Conservation (phyloP, 768 basidiomycete genomes). For the Hygrophorus russula region DNA sequence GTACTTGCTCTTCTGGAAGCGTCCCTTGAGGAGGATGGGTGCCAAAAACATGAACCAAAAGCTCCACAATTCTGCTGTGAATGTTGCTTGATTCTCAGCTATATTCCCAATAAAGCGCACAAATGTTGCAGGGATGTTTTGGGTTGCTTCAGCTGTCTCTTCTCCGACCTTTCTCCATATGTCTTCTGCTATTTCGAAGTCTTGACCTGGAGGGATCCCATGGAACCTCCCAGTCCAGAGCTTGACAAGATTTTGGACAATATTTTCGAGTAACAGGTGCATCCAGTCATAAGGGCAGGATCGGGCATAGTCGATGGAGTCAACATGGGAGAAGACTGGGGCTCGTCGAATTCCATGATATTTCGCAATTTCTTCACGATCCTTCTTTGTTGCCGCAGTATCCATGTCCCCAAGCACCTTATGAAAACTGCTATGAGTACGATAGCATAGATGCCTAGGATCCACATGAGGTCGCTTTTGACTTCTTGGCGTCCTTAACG, state of each 20-base stretch:
- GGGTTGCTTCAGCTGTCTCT: constrained; percentile 17
- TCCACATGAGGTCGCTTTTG: neutral
- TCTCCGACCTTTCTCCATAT: constrained; percentile 25
- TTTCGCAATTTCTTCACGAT: constrained; percentile 11
- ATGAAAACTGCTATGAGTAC: constrained; percentile 11
- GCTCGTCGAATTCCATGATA: constrained; percentile 18
- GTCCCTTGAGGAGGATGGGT: constrained; percentile 22
- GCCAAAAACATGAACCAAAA: constrained; percentile 28
- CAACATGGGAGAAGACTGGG: constrained; percentile 16
- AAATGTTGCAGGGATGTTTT: constrained; percentile 21
- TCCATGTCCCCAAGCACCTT: neutral
- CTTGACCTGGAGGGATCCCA: constrained; percentile 19
- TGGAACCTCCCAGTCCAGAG: constrained; percentile 32
- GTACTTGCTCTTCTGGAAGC: constrained; percentile 19
- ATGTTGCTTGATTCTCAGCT: constrained; percentile 12
- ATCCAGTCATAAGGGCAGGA: constrained; percentile 32
- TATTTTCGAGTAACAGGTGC: constrained; percentile 34
- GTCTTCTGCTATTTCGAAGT: constrained; percentile 14
- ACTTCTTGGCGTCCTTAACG: constrained; percentile 8
- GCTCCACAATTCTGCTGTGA: constrained; percentile 25
- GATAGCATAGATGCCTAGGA: neutral
- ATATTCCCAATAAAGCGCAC: constrained; percentile 17
- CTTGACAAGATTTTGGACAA: constrained; percentile 22
- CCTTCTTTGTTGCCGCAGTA: neutral
- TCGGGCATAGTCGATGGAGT: constrained; percentile 17